Evolutionary conservation across 495 filamentous ascomycete species (phyloP), one percentile per base, ranked within the genome.

Genomic region (Aspergillus cristatus): DNA sequence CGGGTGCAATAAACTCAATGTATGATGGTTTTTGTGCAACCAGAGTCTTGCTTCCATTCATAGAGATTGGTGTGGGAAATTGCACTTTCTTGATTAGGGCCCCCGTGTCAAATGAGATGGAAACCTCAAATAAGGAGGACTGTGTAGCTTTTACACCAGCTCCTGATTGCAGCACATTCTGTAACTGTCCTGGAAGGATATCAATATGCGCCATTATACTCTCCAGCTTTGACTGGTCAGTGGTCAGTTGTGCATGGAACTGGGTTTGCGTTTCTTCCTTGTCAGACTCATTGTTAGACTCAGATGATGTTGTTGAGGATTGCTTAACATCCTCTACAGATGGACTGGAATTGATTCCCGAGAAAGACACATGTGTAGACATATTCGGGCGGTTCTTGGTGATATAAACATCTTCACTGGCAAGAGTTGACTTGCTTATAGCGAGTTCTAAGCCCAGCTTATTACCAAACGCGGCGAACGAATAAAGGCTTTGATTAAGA

Each of bases 351-450:
- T 24, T 17, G 10, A 14, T 29, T 12, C 31, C 24, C 3, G 14
- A 41, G 15, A 49, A 17, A 13, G 28, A 46, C 18, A 33, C 25
- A 33, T 45, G 37, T 15, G 33, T 47, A 6, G 29, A 26, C 35
- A 47, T 47, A 36, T 57, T 54, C 39, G 54, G 51, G 18, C 25
- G 50, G 43, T 43, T 41, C 35, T 56, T 56, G 7, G 62, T 57
- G 32, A 70, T 34, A 28, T 54, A 62, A n/a, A 68, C 58, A 1
- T 48, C 43, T 0, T 32, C 32, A 40, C 57, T 33, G 4, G 43
- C 32, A 14, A 44, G 24, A 8, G 25, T 38, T 8, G 36, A 38
- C 13, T 26, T 15, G 26, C 15, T 5, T 20, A 38, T 20, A 34
- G 18, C 16, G 29, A 42, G 7, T 53, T 25, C 20, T 34, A 41